Evolutionary conservation across 2,329 filamentous ascomycete genomes (phyloP).

Genomic region (Aspergillus persii): DNA sequence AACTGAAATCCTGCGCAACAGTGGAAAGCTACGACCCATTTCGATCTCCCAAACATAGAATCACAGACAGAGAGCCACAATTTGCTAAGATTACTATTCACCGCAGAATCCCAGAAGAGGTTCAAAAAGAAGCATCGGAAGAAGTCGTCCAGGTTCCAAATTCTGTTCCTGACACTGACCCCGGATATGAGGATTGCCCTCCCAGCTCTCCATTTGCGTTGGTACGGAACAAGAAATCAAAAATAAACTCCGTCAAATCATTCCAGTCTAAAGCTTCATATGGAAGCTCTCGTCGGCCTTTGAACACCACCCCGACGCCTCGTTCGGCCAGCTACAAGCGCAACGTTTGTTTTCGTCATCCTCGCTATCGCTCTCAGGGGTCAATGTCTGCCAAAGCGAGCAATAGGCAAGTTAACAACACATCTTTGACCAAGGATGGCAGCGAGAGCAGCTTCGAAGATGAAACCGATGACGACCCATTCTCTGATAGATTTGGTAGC

Average conservation of each 20-base stretch:
- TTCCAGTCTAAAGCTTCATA: conserved; percentile 49
- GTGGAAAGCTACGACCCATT: conserved; percentile 80
- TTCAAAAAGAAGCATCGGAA: conserved; percentile 1
- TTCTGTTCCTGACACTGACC: conserved; percentile 21
- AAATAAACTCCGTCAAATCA: conserved; percentile 34
- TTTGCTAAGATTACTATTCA: conserved; percentile 70
- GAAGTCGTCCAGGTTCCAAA: conserved; percentile 16
- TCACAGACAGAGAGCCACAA: conserved; percentile 49
- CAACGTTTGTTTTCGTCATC: conserved; percentile 62
- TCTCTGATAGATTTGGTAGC: conserved; percentile 32
- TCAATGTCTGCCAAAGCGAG: conserved; percentile 25
- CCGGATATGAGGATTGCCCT: conserved; percentile 11
- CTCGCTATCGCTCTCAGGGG: conserved; percentile 42
- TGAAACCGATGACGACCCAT: conserved; percentile 16
- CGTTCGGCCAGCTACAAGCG: conserved; percentile 57
- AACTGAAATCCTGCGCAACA: conserved; percentile 43
- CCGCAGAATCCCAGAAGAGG: conserved; percentile 38
- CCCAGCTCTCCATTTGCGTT: conserved; percentile 32
- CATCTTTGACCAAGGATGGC: conserved; percentile 24
- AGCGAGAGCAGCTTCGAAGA: conserved; percentile 25
- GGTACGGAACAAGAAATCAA: conserved; percentile 31
- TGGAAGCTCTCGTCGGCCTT: conserved; percentile 45
- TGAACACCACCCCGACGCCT: conserved; percentile 33
- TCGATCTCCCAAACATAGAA: conserved; percentile 62
- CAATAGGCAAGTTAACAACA: conserved; percentile 10